Conservation (phyloP, 164 flowering plant species). For the Platanus orientalis region DNA sequence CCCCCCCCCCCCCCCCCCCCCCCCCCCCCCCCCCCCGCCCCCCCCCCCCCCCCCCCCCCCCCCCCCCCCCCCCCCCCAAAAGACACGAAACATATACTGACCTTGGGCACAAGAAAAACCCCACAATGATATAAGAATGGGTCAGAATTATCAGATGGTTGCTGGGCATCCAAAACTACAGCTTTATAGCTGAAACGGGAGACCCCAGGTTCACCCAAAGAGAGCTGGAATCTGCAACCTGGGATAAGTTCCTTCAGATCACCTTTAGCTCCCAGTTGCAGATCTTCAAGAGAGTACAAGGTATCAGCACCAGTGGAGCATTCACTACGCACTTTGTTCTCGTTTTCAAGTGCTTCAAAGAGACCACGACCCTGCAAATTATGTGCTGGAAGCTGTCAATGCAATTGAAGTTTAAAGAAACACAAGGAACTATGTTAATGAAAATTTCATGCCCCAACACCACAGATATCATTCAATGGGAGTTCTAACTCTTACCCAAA, state of each 20-base stretch:
- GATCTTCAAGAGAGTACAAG: constrained; percentile 65
- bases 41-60: too few relatives aligned
- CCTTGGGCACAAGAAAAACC: constrained; percentile 86
- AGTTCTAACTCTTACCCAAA: background rate
- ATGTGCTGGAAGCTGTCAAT: constrained; percentile 1
- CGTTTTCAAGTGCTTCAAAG: constrained; percentile 60
- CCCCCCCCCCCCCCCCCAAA: too few relatives aligned
- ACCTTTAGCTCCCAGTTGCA: constrained; percentile 50
- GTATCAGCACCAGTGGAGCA: constrained; percentile 55
- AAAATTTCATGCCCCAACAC: background rate
- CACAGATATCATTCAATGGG: background rate
- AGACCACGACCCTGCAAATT: constrained; percentile 58
- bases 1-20: too few relatives aligned
- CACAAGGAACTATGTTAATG: background rate
- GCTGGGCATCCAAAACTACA: constrained; percentile 70
- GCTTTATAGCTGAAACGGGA: constrained; percentile 66
- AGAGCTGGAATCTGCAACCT: constrained; percentile 63
- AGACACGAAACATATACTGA: constrained; percentile 17
- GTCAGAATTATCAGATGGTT: constrained; percentile 36
- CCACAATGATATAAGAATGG: constrained; percentile 63
- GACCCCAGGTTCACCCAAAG: constrained; percentile 46
- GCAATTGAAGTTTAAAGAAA: too few relatives aligned
- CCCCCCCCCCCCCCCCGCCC: too few relatives aligned
- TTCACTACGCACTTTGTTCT: constrained; percentile 58
- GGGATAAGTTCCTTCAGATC: constrained; percentile 30